Evolutionary conservation across 192 early-diverging fungal species (phyloP).

Genomic region (Coemansia biformis): DNA sequence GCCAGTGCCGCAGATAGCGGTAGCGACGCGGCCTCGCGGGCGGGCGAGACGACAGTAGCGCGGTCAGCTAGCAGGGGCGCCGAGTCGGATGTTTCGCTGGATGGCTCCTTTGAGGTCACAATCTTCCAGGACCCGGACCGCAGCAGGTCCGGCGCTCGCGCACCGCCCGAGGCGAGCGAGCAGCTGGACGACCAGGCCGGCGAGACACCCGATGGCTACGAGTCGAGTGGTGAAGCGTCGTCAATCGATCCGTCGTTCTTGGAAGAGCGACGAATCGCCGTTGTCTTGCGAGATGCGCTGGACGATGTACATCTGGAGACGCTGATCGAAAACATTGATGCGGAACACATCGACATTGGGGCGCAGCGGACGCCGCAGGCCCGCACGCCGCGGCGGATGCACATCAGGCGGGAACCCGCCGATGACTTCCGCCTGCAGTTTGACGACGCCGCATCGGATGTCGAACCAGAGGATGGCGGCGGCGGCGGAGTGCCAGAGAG

Average conservation of each 20-base stretch:
- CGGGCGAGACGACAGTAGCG: too few species aligned
- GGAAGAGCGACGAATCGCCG: conserved; percentile 37
- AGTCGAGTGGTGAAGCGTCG: neutral
- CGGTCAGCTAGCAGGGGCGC: too few species aligned
- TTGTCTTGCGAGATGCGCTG: conserved; percentile 19
- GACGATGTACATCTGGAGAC: conserved; percentile 19
- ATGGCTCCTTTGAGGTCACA: conserved; percentile 27
- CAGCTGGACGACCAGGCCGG: neutral
- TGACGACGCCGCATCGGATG: too few species aligned
- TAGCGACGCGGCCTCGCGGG: too few species aligned
- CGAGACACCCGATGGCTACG: neutral
- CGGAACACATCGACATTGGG: conserved; percentile 21
- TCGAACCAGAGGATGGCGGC: too few species aligned
- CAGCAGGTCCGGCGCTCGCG: neutral
- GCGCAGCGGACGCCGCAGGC: conserved; percentile 3
- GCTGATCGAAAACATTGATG: conserved; percentile 17
- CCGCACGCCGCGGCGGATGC: conserved; percentile 15
- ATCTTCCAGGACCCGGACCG: conserved; percentile 5
- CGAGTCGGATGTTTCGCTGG: too few species aligned
- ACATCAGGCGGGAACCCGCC: neutral
- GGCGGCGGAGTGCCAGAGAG: too few species aligned
- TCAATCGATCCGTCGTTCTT: conserved; percentile 34
- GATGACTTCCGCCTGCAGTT: too few species aligned
- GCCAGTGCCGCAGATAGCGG: too few species aligned
- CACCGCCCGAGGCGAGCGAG: neutral